phyloP scores from a whole-genome alignment of 2,329 filamentous ascomycete genomes.

The Beauveria sp. region DNA sequence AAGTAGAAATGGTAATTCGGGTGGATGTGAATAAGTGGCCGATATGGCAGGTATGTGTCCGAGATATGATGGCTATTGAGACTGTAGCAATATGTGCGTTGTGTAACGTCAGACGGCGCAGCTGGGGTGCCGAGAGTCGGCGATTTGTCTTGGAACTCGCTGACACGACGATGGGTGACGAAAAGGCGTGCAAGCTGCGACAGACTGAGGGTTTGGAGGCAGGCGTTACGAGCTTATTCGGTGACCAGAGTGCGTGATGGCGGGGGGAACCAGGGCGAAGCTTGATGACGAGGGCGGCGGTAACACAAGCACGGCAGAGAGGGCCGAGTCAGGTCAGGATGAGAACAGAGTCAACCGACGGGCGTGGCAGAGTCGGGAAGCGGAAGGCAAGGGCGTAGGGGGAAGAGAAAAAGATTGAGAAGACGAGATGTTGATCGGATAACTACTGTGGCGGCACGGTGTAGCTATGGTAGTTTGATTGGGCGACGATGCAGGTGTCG shows the following conservation, averaged over 20 bases:
- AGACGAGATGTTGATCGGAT: background rate
- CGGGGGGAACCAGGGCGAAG: background rate
- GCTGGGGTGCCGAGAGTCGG: background rate
- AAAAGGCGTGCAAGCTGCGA: background rate
- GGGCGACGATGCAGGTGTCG: background rate
- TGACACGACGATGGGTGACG: background rate
- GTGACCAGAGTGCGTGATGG: background rate
- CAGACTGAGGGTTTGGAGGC: background rate
- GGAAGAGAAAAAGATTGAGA: background rate
- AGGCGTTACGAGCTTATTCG: background rate
- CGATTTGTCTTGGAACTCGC: background rate
- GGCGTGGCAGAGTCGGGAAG: background rate
- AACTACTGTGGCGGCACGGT: background rate
- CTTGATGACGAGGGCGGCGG: background rate
- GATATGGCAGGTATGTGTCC: background rate
- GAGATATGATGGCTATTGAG: background rate
- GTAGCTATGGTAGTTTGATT: background rate
- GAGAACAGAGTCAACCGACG: background rate
- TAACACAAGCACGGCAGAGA: background rate
- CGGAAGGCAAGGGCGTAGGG: background rate
- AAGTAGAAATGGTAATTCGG: background rate
- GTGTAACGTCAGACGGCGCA: background rate
- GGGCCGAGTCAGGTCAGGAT: background rate
- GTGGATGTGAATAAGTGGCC: background rate
- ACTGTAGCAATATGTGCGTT: background rate